Evolutionary conservation across 805 yeast species (phyloP).

Genomic region (Schwanniomyces vanrijiae): DNA sequence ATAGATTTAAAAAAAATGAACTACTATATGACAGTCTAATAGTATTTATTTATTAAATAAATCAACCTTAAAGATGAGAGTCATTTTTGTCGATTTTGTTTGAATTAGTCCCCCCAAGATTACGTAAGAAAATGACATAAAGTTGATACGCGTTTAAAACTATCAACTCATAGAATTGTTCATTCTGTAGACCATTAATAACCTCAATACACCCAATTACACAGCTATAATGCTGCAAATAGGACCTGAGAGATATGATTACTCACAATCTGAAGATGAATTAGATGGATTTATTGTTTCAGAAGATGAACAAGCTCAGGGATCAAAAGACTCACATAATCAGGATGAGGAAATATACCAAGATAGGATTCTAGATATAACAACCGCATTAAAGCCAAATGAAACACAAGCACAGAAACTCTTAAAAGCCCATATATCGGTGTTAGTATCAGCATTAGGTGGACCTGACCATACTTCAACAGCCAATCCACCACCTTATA

Average conservation of each 20-base stretch:
- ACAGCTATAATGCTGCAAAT: not conserved
- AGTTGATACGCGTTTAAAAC: not conserved
- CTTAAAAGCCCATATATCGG: slow-evolving; percentile 71
- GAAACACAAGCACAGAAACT: slow-evolving; percentile 39
- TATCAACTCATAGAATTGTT: not conserved
- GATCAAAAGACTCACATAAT: slow-evolving; percentile 5
- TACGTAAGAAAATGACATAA: not conserved
- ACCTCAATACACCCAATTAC: not conserved
- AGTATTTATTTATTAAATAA: too few species aligned
- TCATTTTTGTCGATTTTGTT: too few species aligned
- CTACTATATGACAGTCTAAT: too few species aligned
- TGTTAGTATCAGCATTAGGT: slow-evolving; percentile 85
- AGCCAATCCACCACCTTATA: slow-evolving; percentile 54
- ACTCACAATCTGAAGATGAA: slow-evolving; percentile 23
- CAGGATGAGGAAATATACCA: slow-evolving; percentile 13
- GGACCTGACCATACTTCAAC: slow-evolving; percentile 71
- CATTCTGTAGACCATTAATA: too few species aligned
- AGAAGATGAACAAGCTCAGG: slow-evolving; percentile 15
- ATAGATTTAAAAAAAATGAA: too few species aligned
- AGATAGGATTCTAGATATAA: slow-evolving; percentile 23
- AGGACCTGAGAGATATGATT: slow-evolving; percentile 3
- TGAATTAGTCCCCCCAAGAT: too few species aligned
- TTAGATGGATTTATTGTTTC: slow-evolving; percentile 37
- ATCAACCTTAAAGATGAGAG: too few species aligned
- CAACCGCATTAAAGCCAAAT: slow-evolving; percentile 27